Conservation (phyloP, 306 rosid genomes). For the Pterocarpus macrocarpus region DNA sequence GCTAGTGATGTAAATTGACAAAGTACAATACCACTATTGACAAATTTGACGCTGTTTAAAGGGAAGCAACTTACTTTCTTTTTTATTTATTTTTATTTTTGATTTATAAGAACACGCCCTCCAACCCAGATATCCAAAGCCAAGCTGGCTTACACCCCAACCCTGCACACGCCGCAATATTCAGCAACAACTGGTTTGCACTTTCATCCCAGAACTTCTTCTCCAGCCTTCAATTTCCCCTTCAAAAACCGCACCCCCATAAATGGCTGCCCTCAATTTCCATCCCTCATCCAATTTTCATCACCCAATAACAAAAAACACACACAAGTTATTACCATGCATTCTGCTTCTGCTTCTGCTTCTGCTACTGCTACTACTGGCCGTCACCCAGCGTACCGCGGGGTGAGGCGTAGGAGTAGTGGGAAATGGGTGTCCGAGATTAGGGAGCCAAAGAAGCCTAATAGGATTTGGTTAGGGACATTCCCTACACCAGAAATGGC, state of each 20-base stretch:
- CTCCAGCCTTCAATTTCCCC: not conserved
- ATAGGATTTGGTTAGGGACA: constrained; percentile 92
- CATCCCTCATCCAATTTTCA: constrained; percentile 2
- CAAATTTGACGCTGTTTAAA: constrained; percentile 4
- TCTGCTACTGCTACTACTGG: constrained; percentile 16
- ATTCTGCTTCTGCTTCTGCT: not conserved
- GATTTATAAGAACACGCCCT: constrained; percentile 35
- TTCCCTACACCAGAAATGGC: constrained; percentile 93
- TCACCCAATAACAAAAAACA: not conserved
- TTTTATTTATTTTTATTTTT: not conserved
- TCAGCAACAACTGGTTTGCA: constrained; percentile 44
- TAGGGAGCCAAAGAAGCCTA: constrained; percentile 57
- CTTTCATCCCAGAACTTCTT: not conserved
- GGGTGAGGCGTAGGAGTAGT: constrained; percentile 58
- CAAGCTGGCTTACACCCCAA: constrained; percentile 39
- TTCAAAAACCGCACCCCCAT: not conserved
- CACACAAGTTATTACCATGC: not conserved
- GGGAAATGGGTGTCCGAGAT: constrained; percentile 71
- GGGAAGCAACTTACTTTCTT: not conserved
- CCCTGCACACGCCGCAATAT: constrained; percentile 30
- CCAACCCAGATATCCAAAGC: constrained; percentile 42
- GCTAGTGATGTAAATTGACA: constrained; percentile 17
- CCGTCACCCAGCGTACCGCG: constrained; percentile 55
- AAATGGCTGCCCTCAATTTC: constrained; percentile 37
- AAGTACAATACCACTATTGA: constrained; percentile 21